These are phyloP conservation scores for Datisca glomerata DNA, from an alignment of 306 rosid genomes.

Conservation along the genomic window DNA sequence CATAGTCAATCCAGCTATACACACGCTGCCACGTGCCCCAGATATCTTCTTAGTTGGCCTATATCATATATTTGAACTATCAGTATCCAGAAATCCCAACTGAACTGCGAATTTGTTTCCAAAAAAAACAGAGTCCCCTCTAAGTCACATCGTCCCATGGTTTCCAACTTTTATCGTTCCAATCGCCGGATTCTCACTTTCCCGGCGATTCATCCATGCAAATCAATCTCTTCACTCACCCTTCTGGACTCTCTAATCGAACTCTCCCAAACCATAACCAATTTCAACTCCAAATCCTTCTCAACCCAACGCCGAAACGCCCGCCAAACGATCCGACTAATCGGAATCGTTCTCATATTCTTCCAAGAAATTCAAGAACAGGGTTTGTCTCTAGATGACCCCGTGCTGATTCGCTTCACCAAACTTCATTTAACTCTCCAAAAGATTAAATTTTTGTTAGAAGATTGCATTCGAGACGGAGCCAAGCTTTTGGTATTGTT, in stretches of 20 bases:
- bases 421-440: conserved; percentile 63
- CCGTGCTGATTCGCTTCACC: conserved; percentile 35
- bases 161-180: conserved; percentile 1
- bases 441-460: conserved; percentile 43
- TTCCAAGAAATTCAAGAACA: conserved; percentile 40
- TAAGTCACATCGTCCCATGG: conserved; percentile 16
- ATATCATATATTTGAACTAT: background rate
- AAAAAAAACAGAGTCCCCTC: background rate
- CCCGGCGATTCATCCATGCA: conserved; percentile 83
- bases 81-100: too few relatives aligned
- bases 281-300: conserved; percentile 22
- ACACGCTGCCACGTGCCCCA: background rate
- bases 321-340: conserved; percentile 50
- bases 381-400: background rate
- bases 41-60: background rate
- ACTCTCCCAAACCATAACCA: conserved; percentile 36
- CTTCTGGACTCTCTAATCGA: conserved; percentile 39
- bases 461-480: conserved; percentile 41
- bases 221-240: conserved; percentile 25
- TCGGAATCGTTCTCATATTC: conserved; percentile 32
- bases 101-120: background rate
- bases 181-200: conserved; percentile 53
- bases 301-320: conserved; percentile 43
- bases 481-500: conserved; percentile 38
- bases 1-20: conserved; percentile 1